Evolutionary conservation across 768 basidiomycete species (phyloP).

Genomic region (Hericium rajendrae): DNA sequence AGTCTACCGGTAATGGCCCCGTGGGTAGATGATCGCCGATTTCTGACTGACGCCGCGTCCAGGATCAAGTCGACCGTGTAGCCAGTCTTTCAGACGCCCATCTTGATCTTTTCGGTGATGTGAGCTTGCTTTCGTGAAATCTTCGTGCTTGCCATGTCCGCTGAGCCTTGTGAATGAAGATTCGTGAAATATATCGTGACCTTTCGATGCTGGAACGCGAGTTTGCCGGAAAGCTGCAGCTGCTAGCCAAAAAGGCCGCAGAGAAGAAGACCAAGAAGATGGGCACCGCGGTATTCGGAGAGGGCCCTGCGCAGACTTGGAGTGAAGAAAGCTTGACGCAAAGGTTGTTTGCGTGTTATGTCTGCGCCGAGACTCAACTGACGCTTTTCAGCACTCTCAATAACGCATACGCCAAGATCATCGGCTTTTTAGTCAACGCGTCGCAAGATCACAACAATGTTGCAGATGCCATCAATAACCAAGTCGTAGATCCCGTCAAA

Average conservation of each 20-base stretch:
- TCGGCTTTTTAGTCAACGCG: slow-evolving; percentile 45
- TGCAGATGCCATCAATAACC: slow-evolving; percentile 48
- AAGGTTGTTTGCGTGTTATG: slow-evolving; percentile 32
- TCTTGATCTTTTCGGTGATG: slow-evolving; percentile 8
- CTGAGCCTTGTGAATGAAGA: slow-evolving; percentile 29
- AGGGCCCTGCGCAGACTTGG: slow-evolving; percentile 56
- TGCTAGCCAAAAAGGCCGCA: slow-evolving; percentile 51
- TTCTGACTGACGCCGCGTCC: background rate
- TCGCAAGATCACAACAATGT: slow-evolving; percentile 64
- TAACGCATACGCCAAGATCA: slow-evolving; percentile 57
- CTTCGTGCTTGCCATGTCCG: too few relatives aligned
- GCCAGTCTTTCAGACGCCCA: slow-evolving; percentile 16
- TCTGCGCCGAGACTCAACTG: background rate
- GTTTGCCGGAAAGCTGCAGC: slow-evolving; percentile 64
- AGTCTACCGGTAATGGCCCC: slow-evolving; percentile 10
- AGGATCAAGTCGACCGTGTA: slow-evolving; percentile 14
- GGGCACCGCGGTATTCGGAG: slow-evolving; percentile 48
- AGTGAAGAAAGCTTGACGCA: slow-evolving; percentile 40
- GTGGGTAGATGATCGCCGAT: too few relatives aligned
- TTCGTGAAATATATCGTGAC: slow-evolving; percentile 63
- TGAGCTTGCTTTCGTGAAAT: slow-evolving; percentile 1
- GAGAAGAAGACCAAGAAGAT: slow-evolving; percentile 64
- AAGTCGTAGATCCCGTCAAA: slow-evolving; percentile 57
- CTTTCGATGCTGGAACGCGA: slow-evolving; percentile 66
- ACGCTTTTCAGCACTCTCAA: slow-evolving; percentile 50